Base-by-base conservation (phyloP, 345 rosid species). In the Populus simonii region DNA sequence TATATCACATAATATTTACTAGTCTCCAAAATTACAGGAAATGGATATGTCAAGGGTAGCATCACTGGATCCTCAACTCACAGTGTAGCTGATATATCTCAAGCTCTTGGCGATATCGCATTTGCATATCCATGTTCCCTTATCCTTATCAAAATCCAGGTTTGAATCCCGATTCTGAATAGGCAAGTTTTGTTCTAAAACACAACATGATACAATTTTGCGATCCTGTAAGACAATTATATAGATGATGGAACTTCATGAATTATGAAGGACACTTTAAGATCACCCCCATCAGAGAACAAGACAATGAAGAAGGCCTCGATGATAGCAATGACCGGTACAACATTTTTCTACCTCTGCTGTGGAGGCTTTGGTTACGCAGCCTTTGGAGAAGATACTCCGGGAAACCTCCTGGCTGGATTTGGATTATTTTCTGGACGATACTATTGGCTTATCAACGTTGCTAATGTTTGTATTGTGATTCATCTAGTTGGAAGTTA, bases 361-460 rank as follows among this genome's bases (percentile, higher is more conserved):
- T 86, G 88, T 59, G 84, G 87, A 61, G 78, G 87, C 33, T 84
- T 88, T 27, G 89, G 89, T 25, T 86, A 88, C 68, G 91, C 87
- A 23, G 92, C 92, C 0, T 89, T 89, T 1, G 90, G 92, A 39
- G 80, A 84, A 7, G 66, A 80, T 47, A 86, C 89, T 1, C 90
- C 90, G 1, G 90, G 92, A 35, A 89, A 89, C 78, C 83, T 89
- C 63, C 63, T 89, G 70, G 85, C 89, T 12, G 89, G 89, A 0
- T 87, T 89, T 13, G 89, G 89, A 35, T 87, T 86, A 35, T 87
- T 86, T 86, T 81, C 83, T 1, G 88, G 86, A 55, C 87, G 47
- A 3, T 10, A 43, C 90, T 86, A 84, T 43, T 89, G 92, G 92
- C 88, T 89, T 4, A 63, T 89, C 13, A 87, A 86, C 74, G 74